phyloP scores from a whole-genome alignment of 1,139 yeast species.

The Hyphopichia wangnamkhiaoensis region DNA sequence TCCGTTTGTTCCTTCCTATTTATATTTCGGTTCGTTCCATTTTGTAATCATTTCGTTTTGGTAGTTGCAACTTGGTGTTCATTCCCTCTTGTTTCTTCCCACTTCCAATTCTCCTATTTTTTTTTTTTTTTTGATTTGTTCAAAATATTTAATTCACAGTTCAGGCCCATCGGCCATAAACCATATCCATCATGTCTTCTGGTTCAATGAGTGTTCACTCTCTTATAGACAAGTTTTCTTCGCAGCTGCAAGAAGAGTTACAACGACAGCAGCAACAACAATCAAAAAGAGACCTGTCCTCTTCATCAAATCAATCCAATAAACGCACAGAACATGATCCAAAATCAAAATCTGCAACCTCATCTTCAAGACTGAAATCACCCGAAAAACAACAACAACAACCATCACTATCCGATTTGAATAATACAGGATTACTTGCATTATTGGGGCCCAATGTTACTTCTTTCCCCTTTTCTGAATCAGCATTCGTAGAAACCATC shows the following conservation, averaged over 20 bases:
- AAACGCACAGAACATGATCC: constrained; percentile 1
- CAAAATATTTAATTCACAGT: background rate
- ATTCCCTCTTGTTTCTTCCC: background rate
- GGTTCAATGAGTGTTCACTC: constrained; percentile 30
- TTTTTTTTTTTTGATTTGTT: background rate
- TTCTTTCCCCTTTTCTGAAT: constrained; percentile 63
- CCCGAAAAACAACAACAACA: background rate
- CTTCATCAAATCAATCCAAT: too few relatives aligned
- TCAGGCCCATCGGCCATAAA: background rate
- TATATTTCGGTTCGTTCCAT: too few relatives aligned
- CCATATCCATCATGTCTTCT: constrained; percentile 8
- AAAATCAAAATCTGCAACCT: background rate
- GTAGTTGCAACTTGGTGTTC: too few relatives aligned
- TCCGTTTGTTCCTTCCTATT: too few relatives aligned
- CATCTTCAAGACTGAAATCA: background rate
- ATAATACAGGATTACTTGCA: constrained; percentile 24
- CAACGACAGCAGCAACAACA: constrained; percentile 4
- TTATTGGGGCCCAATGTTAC: constrained; percentile 55
- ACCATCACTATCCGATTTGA: constrained; percentile 1
- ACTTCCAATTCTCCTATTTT: background rate
- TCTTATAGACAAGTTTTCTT: constrained; percentile 22
- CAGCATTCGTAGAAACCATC: constrained; percentile 62
- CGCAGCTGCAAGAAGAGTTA: constrained; percentile 2
- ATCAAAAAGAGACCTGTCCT: background rate
- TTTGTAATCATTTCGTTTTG: too few relatives aligned